Base-by-base conservation (phyloP, 345 rosid genomes). In the Dipteronia dyeriana region DNA sequence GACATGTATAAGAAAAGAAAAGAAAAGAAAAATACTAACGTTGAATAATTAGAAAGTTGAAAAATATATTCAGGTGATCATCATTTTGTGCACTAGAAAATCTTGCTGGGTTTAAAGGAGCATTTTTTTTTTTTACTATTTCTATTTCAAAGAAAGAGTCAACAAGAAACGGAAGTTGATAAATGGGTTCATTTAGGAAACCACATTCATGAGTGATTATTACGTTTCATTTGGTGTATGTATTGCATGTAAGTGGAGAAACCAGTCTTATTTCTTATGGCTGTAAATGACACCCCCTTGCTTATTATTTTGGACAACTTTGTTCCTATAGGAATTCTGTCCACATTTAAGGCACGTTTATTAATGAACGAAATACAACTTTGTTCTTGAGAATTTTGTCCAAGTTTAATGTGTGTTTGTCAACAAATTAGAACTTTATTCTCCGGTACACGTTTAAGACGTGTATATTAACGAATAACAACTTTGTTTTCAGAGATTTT, bases 61-160 rank as follows among this genome's bases (percentile, higher is more conserved):
- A 74, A 73, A 34, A 38, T 19, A 56, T 71, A 5, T 31, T 6
- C 45, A n/a, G 29, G 59, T 23, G 68, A 60, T 11, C 16, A 74
- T 13, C 19, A 26, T 63, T 26, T 16, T 47, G 45, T 12, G 63
- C 25, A 59, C 63, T 8, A 20, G 63, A 59, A 57, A 22, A 59
- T 0, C 25, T 17, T 75, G 78, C 65, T 66, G 71, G 78, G 38
- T 53, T 61, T 29, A 34, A 69, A 75, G 62, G 63, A 75, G 77
- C 71, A 75, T 49, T 20, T 5, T 3, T 1, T 22, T 60, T 16
- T 4, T 16, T n/a, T 49, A 19, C 25, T 1, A 2, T 17, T 54
- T 53, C 11, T 7, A 56, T 17, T 31, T 19, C 25, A 70, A 29
- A 70, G 6, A 23, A 64, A 43, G 31, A 45, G 5, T 45, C 29